These are phyloP conservation scores for Vigna hirtella DNA, from an alignment of 306 rosid genomes.

Conservation along the genomic window DNA sequence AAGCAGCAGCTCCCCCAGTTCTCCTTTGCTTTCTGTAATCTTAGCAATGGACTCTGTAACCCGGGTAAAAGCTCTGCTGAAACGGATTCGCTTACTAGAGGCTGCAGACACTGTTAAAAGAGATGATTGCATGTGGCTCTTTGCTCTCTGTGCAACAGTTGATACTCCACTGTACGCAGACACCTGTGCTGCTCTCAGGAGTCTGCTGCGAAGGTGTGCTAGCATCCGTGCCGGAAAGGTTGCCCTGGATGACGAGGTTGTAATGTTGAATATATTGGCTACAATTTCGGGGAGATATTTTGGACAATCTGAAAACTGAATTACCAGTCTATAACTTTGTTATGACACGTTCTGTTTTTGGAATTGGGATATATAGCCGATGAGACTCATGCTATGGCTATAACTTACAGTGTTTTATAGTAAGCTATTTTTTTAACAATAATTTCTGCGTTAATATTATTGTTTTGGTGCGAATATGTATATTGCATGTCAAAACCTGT, in stretches of 20 bases:
- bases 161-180: conserved; percentile 81
- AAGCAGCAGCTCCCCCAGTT: conserved; percentile 39
- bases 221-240: conserved; percentile 69
- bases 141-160: conserved; percentile 78
- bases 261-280: conserved; percentile 78
- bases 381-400: no score
- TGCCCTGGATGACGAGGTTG: conserved; percentile 68
- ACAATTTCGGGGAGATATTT: conserved; percentile 79
- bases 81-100: conserved; percentile 59
- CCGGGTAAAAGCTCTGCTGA: conserved; percentile 64
- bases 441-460: not conserved
- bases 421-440: no score
- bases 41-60: conserved; percentile 65
- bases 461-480: not conserved
- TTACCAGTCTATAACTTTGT: not conserved
- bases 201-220: conserved; percentile 86
- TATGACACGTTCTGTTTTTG: not conserved
- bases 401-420: no score
- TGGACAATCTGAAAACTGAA: conserved; percentile 67
- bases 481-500: not conserved
- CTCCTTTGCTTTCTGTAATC: conserved; percentile 63
- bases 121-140: conserved; percentile 78
- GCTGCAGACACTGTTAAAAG: conserved; percentile 48
- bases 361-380: not conserved
- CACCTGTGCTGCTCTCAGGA: conserved; percentile 69